Base-by-base conservation (phyloP, 2,329 filamentous ascomycete species). In the Aspergillus terreus region DNA sequence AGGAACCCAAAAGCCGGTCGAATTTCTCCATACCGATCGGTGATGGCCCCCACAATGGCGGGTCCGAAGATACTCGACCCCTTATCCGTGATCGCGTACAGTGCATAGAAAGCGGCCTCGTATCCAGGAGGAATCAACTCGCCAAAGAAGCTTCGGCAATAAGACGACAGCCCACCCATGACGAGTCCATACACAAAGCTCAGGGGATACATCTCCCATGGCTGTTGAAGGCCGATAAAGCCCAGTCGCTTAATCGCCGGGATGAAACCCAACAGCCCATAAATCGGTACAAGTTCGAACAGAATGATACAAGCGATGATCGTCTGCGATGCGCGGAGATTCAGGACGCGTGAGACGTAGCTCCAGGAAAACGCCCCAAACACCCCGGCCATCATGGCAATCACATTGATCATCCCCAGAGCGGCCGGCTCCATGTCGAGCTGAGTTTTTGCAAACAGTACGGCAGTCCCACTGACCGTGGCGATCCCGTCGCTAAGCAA, bases 21-120 rank as follows among this genome's bases (percentile, higher is more conserved):
- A 52, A 94, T 92, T 60, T 88, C 85, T 4, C 88, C 88, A 25
- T 86, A 87, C 46, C 77, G 82, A 71, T 97, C 92, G 11, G 94
- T 96, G 58, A 99, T 96, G 11, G 85, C 84, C 1, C 92, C 94
- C 0, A 99, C 94, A 66, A 99, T 92, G 0, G 90, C 88, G 0
- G 94, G 94, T 0, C 94, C 94, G 70, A 99, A 96, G 2, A 97
- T 79, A 66, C 89, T 95, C 19, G 88, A 94, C 1, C 92, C 92
- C 71, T 99, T 99, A 70, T 99, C 94, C 1, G 94, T 97, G 57
- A 97, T 96, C 33, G 94, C 94, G 67, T 97, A 99, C 1, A 99
- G 78, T 0, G 92, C 92, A 67, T 95, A 99, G 67, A 99, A 99
- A 0, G 92, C 92, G 0, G 94, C 92, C 72, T 99, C 94, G 27